phyloP scores from a whole-genome alignment of 139 green algal genomes.

The Nannochloris sp. region DNA sequence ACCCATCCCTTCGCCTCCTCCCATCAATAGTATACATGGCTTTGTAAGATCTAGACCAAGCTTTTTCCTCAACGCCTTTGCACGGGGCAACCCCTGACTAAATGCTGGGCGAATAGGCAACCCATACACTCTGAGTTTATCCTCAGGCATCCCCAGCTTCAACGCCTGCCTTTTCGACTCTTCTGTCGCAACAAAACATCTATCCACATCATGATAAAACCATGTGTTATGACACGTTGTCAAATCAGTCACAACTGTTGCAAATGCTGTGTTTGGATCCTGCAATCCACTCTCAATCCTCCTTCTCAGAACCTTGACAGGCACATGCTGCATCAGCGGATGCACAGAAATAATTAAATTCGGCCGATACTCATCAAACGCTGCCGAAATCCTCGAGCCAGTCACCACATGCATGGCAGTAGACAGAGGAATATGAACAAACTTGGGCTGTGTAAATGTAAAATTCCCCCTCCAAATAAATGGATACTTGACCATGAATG shows the following conservation, averaged over 20 bases:
- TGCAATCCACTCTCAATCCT: conserved; percentile 35
- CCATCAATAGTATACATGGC: conserved; percentile 67
- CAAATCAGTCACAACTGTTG: conserved; percentile 94
- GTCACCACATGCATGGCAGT: conserved; percentile 30
- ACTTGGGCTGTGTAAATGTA: conserved; percentile 47
- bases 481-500: conserved; percentile 78
- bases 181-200: conserved; percentile 80
- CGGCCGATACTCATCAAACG: conserved; percentile 57
- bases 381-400: conserved; percentile 20
- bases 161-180: conserved; percentile 30
- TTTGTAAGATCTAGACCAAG: conserved; percentile 42
- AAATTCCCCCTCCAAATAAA: conserved; percentile 66
- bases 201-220: conserved; percentile 70
- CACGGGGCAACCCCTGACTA: conserved; percentile 40
- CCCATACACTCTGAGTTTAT: conserved; percentile 57
- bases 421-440: conserved; percentile 66
- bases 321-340: conserved; percentile 93
- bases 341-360: conserved; percentile 91
- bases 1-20: conserved; percentile 95
- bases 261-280: conserved; percentile 67
- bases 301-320: conserved; percentile 50
- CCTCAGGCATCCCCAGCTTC: conserved; percentile 33
- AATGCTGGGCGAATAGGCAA: conserved; percentile 93
- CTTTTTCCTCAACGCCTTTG: conserved; percentile 30
- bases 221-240: conserved; percentile 94